These are phyloP conservation scores for Taiwanofungus camphoratus DNA, from an alignment of 1,284 basidiomycete genomes.

Conservation along the genomic window DNA sequence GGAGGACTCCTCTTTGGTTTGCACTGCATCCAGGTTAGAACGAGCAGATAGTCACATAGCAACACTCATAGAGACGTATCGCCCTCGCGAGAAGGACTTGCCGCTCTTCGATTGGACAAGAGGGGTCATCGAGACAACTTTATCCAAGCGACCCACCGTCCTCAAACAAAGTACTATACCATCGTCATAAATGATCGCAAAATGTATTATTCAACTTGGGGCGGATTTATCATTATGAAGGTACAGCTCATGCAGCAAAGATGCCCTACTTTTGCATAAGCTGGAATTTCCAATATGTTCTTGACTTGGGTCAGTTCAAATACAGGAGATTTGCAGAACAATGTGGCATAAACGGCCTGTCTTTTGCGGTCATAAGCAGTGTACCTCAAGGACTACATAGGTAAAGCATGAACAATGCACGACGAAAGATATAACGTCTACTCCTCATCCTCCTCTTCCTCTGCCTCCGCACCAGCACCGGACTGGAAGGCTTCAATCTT, in stretches of 20 bases:
- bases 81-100: constrained; percentile 19
- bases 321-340: no score
- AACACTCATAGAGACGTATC: constrained; percentile 36
- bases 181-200: no score
- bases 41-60: constrained; percentile 35
- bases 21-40: constrained; percentile 49
- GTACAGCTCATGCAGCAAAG: no score
- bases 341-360: no score
- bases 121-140: constrained; percentile 20
- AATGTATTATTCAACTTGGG: no score
- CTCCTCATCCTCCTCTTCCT: constrained; percentile 51
- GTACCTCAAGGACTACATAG: constrained; percentile 3
- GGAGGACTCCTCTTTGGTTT: constrained; percentile 44
- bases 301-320: no score
- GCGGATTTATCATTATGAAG: no score
- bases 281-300: no score
- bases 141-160: constrained; percentile 8
- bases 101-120: constrained; percentile 22
- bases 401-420: constrained; percentile 9
- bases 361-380: constrained; percentile 16
- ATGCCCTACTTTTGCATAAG: no score
- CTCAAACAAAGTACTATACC: no score
- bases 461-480: constrained; percentile 42
- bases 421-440: constrained; percentile 29
- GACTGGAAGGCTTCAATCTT: constrained; percentile 86